A percentile compares a stretch with the other conserved stretches of the same genome.
These are phyloP conservation scores for Graphilbum sp. DNA, from an alignment of 2,329 filamentous ascomycete species.

Conservation along the genomic window DNA sequence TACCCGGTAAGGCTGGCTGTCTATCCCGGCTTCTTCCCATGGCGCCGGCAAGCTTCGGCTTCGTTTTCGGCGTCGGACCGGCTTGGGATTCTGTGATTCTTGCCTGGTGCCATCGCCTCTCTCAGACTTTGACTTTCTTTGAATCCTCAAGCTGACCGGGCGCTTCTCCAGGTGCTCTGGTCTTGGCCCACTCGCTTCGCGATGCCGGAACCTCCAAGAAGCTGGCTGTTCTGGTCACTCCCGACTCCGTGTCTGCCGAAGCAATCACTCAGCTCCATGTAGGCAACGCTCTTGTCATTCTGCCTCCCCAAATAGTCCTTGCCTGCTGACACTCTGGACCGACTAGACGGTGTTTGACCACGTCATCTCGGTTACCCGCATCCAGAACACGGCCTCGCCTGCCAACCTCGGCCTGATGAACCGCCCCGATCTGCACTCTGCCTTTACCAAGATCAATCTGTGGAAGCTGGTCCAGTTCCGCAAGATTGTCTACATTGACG, in stretches of 20 bases:
- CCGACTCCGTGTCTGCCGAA: conserved; percentile 58
- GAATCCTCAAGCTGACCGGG: conserved; percentile 2
- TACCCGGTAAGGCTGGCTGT: conserved; percentile 51
- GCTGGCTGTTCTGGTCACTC: conserved; percentile 68
- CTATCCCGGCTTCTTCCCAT: conserved; percentile 10
- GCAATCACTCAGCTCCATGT: conserved; percentile 70
- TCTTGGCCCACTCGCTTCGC: conserved; percentile 84
- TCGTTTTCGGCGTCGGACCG: no score
- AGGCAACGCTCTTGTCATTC: conserved; percentile 11
- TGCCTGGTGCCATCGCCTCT: no score
- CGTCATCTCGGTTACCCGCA: conserved; percentile 66
- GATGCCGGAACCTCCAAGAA: conserved; percentile 80
- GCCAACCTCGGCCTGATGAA: conserved; percentile 86
- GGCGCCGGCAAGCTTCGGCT: no score
- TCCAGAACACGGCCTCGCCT: conserved; percentile 53
- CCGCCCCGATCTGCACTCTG: conserved; percentile 73
- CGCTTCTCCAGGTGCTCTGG: conserved; percentile 56
- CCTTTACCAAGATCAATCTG: conserved; percentile 91
- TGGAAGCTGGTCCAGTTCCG: conserved; percentile 86
- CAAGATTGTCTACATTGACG: conserved; percentile 88
- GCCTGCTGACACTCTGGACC: background rate
- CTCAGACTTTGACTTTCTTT: no score
- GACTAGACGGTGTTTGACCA: conserved; percentile 67
- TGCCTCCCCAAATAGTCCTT: background rate
- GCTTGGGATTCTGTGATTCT: no score